Evolutionary conservation across 2,329 filamentous ascomycete genomes (phyloP).

Genomic region (Exophiala spinifera): DNA sequence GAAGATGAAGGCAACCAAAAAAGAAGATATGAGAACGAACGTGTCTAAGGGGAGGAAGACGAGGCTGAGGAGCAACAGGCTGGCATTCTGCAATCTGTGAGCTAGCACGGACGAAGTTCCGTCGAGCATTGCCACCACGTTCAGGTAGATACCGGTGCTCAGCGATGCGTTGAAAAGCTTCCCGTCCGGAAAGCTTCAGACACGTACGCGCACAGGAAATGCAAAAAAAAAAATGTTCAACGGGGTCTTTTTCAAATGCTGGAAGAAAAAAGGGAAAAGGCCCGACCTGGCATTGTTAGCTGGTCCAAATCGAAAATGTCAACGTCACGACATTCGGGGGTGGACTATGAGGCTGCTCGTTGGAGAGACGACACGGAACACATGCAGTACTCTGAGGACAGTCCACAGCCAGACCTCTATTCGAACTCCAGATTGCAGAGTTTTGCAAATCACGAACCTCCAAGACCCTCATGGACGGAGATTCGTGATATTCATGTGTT

Average conservation of each 20-base stretch:
- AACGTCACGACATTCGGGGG: constrained; percentile 7
- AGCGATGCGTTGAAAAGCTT: neutral
- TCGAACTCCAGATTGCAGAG: too few species aligned
- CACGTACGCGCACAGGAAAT: too few species aligned
- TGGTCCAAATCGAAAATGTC: constrained; percentile 6
- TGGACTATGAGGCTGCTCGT: neutral
- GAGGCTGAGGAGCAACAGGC: constrained; percentile 42
- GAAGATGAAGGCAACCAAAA: constrained; percentile 33
- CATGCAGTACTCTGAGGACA: too few species aligned
- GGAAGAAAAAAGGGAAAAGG: neutral
- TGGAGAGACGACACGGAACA: too few species aligned
- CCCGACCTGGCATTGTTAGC: neutral
- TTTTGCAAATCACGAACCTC: too few species aligned
- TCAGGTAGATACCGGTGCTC: constrained; percentile 12
- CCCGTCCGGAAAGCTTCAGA: neutral
- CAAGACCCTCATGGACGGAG: too few species aligned
- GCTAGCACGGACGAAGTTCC: constrained; percentile 33
- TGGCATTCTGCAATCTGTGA: constrained; percentile 49
- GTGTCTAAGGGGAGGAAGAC: constrained; percentile 52
- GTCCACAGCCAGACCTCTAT: too few species aligned
- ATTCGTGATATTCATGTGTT: too few species aligned
- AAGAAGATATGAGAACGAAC: constrained; percentile 41
- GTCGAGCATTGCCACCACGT: constrained; percentile 34
- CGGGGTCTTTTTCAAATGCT: neutral
- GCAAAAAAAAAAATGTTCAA: too few species aligned